A percentile compares a stretch with the other conserved stretches of the same genome.
Evolutionary conservation across 1,284 basidiomycete species (phyloP).

Genomic region (Hypsizygus ulmarius): DNA sequence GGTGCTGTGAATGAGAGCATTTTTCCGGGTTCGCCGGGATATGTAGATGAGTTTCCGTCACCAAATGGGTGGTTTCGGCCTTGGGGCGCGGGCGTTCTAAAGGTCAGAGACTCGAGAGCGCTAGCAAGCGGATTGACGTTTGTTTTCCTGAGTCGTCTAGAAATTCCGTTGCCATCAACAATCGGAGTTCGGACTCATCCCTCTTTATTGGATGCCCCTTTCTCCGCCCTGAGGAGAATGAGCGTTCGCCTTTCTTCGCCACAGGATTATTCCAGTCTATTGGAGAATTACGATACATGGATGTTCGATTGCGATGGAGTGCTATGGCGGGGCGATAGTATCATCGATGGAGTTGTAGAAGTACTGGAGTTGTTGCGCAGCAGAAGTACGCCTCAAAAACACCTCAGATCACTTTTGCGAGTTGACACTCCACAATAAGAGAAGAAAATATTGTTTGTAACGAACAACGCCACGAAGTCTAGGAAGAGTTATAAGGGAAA

Average conservation of each 20-base stretch:
- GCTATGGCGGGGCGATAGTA: constrained; percentile 83
- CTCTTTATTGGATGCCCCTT: background rate
- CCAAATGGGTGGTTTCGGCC: no score
- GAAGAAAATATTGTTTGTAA: constrained; percentile 92
- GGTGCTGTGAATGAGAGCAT: no score
- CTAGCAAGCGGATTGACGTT: no score
- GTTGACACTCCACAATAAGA: constrained; percentile 39
- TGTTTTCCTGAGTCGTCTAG: no score
- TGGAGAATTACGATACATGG: constrained; percentile 88
- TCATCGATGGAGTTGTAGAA: constrained; percentile 76
- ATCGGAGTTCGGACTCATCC: background rate
- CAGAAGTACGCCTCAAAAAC: constrained; percentile 50
- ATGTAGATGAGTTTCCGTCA: no score
- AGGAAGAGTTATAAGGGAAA: constrained; percentile 85
- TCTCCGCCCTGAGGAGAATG: constrained; percentile 25
- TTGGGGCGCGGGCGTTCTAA: no score
- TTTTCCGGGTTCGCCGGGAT: no score
- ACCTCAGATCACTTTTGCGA: background rate
- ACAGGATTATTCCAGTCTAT: constrained; percentile 54
- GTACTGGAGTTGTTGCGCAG: constrained; percentile 68
- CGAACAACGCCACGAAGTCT: constrained; percentile 97
- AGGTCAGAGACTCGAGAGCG: no score
- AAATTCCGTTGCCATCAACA: no score
- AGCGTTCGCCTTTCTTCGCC: constrained; percentile 39
- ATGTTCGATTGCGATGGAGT: constrained; percentile 98